These are phyloP conservation scores for Xylaria grammica DNA, from an alignment of 495 filamentous ascomycete genomes.

Conservation along the genomic window DNA sequence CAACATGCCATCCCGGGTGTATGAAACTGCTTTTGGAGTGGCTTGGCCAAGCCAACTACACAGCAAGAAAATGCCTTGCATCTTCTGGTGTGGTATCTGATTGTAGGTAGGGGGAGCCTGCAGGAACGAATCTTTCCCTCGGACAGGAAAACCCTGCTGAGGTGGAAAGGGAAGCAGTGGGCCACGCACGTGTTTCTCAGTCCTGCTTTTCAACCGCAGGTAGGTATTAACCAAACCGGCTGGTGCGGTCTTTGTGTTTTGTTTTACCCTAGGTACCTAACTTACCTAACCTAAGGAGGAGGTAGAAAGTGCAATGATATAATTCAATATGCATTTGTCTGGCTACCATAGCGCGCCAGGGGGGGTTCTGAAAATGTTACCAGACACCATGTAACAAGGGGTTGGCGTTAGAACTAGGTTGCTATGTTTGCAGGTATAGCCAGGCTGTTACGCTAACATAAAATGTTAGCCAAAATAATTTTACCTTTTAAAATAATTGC, in stretches of 20 bases:
- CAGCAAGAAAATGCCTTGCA: constrained; percentile 16
- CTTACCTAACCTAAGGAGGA: too few species aligned
- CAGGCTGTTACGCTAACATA: too few species aligned
- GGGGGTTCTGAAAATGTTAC: too few species aligned
- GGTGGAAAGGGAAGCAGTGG: background rate
- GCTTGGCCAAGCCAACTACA: constrained; percentile 21
- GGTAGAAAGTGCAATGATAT: too few species aligned
- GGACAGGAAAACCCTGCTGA: background rate
- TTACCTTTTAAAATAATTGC: too few species aligned
- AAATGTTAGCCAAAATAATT: too few species aligned
- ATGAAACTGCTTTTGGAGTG: background rate
- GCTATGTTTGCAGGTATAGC: too few species aligned
- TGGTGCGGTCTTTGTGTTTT: too few species aligned
- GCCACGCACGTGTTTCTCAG: background rate
- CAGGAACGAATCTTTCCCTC: background rate
- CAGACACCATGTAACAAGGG: too few species aligned
- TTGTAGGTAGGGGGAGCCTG: background rate
- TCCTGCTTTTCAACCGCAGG: background rate
- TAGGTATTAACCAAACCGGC: background rate
- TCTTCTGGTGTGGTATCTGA: background rate
- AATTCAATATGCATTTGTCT: background rate
- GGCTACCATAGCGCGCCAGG: too few species aligned
- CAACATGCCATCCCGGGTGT: background rate
- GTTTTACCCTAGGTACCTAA: too few species aligned
- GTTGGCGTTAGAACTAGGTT: too few species aligned